phyloP scores from a whole-genome alignment of 1,284 basidiomycete genomes.

The Lentinula novae-zelandiae region DNA sequence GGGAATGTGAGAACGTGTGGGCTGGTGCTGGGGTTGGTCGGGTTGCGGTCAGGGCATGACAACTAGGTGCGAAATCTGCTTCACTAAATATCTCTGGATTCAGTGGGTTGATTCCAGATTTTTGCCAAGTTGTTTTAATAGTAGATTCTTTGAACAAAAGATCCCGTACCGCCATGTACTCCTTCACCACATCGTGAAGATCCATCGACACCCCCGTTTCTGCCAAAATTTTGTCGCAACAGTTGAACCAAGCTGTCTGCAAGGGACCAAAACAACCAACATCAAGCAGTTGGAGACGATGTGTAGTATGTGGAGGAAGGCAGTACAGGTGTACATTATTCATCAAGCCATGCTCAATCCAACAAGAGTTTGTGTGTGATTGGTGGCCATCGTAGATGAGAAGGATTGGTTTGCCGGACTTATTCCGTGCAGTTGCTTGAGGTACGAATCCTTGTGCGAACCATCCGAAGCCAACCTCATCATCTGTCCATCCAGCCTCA shows the following conservation, averaged over 20 bases:
- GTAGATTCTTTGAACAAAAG: slow-evolving; percentile 21
- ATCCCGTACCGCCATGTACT: slow-evolving; percentile 22
- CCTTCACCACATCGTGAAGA: slow-evolving; percentile 20
- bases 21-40: no score
- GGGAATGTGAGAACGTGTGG: no score
- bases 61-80: slow-evolving; percentile 16
- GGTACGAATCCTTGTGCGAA: slow-evolving; percentile 31
- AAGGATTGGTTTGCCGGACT: slow-evolving; percentile 1
- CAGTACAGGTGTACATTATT: slow-evolving; percentile 29
- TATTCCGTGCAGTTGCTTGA: slow-evolving; percentile 16
- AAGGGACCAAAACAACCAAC: slow-evolving; percentile 31
- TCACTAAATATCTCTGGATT: slow-evolving; percentile 19
- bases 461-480: slow-evolving; percentile 30
- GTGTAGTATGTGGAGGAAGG: slow-evolving; percentile 36
- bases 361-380: slow-evolving; percentile 27
- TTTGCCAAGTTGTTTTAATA: slow-evolving; percentile 23
- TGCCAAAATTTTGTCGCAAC: slow-evolving; percentile 16
- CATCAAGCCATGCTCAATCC: slow-evolving; percentile 22
- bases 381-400: slow-evolving; percentile 25
- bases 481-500: slow-evolving; percentile 37
- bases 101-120: slow-evolving; percentile 23
- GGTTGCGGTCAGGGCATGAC: no score
- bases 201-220: slow-evolving; percentile 17
- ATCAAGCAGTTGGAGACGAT: slow-evolving; percentile 36
- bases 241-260: slow-evolving; percentile 18